These are phyloP conservation scores for Cupressus sempervirens DNA, from an alignment of 75 land plant species.

Conservation along the genomic window DNA sequence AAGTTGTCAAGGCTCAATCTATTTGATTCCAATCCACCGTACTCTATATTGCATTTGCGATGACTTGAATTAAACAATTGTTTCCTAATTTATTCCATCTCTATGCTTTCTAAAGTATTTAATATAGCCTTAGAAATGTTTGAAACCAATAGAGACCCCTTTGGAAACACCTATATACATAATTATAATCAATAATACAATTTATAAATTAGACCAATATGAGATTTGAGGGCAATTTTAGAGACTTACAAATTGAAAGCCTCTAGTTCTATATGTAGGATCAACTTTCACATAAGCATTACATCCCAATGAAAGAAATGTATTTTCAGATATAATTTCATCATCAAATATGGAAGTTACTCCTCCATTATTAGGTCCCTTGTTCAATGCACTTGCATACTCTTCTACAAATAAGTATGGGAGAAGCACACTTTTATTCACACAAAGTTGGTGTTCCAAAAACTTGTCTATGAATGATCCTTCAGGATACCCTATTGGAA, in stretches of 20 bases:
- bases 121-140: conserved; percentile 52
- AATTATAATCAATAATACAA: neutral
- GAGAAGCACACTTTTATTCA: conserved; percentile 21
- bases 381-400: conserved; percentile 27
- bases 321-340: conserved; percentile 23
- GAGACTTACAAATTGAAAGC: conserved; percentile 21
- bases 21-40: neutral
- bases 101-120: conserved; percentile 35
- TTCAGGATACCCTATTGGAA: conserved; percentile 30
- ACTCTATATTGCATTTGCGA: neutral
- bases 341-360: conserved; percentile 32
- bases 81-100: conserved; percentile 37
- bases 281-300: conserved; percentile 12
- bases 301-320: conserved; percentile 11
- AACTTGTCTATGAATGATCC: conserved; percentile 37
- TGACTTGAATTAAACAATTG: conserved; percentile 26
- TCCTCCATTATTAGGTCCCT: conserved; percentile 23
- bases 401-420: conserved; percentile 12
- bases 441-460: conserved; percentile 18
- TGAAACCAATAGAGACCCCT: conserved; percentile 52
- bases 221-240: neutral
- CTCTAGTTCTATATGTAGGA: conserved; percentile 15
- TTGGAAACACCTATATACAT: conserved; percentile 51
- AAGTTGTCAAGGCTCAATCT: conserved; percentile 20
- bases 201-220: neutral